Evolutionary conservation across 305 asterid species (phyloP), one percentile per base, ranked within the genome.

Genomic region (Fraxinus sp.): DNA sequence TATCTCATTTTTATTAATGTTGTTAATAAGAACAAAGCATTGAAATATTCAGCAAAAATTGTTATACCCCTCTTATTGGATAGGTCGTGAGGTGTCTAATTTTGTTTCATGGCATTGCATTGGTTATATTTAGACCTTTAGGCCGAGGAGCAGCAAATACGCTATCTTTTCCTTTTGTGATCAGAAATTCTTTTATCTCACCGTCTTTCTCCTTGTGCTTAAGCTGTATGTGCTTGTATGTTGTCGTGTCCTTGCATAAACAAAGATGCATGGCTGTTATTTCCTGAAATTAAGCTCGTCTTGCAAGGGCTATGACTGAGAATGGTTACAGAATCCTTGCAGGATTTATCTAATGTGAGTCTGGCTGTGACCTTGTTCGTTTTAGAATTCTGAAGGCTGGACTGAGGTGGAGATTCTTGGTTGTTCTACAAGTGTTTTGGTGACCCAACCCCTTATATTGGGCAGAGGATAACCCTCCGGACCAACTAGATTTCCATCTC

Each of bases 1-100:
- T 52, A 66, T 76, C 41, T 6, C 66, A 73, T 77, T 57, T 78
- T 80, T 30, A 41, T 39, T 22, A 41, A 18, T 66, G 76, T 74
- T 81, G 62, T 78, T 74, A 59, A 78, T 81, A 72, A 85, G 79
- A 66, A 44, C 24, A 59, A 74, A 79, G 5, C 62, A 22, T 64
- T 35, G 28, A 57, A 7, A 57, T 57, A 57, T 57, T 57, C 68
- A 16, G 13, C 28, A 16, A 57, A 18, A 18, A 57, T 0, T 5
- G 22, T 55, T 55, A 9, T 20, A 55, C 26, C 24, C 10, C 66
- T 55, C 66, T 5, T n/a, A n/a, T 9, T 55, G 66, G 66, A 55
- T 55, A n/a, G 24, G 24, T 55, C 66, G 66, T 4, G 24, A 55
- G 24, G 66, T 55, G 10, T 55, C 66, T 55, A 55, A 3, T 55